Conservation (phyloP, 345 rosid species). For the Atalantia buxifolia region DNA sequence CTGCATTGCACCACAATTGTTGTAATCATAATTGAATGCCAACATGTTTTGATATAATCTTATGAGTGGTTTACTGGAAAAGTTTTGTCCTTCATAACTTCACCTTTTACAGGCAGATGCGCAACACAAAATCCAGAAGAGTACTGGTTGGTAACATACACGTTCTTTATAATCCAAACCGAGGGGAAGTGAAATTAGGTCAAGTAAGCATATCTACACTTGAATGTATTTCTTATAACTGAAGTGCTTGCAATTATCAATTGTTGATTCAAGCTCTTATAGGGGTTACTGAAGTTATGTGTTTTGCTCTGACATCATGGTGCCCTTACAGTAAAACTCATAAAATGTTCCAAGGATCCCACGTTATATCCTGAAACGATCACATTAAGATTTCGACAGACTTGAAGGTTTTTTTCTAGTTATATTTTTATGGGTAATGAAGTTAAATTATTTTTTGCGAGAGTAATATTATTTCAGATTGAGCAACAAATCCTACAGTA, state of each 20-base stretch:
- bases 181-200: conserved; percentile 79
- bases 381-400: background rate
- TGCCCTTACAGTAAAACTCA: background rate
- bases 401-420: too few species aligned
- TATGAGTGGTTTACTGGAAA: conserved; percentile 2
- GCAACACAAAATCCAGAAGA: conserved; percentile 47
- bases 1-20: background rate
- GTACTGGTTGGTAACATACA: conserved; percentile 69
- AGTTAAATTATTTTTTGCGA: background rate
- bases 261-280: background rate
- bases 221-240: background rate
- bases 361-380: background rate
- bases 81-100: conserved; percentile 29
- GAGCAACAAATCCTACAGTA: background rate
- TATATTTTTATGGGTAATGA: background rate
- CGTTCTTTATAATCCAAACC: conserved; percentile 60
- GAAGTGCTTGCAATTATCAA: background rate
- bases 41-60: background rate
- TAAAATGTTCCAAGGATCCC: background rate
- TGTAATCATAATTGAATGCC: background rate
- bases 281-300: background rate
- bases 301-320: background rate
- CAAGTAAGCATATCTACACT: conserved; percentile 50
- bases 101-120: conserved; percentile 45
- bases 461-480: background rate